Conservation (phyloP, 2,329 filamentous ascomycete genomes). For the Dothistroma pini region DNA sequence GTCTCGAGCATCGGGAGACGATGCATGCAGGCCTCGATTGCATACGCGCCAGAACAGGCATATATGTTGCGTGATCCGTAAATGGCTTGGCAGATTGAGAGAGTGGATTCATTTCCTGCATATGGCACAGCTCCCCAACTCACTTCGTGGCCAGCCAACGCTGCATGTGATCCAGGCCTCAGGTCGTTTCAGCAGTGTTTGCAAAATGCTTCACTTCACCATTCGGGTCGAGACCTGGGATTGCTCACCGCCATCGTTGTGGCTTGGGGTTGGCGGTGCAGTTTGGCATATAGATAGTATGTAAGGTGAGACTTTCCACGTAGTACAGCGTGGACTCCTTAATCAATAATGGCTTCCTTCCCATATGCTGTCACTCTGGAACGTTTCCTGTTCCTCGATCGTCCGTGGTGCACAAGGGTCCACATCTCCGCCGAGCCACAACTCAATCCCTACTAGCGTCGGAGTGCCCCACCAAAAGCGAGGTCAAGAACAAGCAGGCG, state of each 20-base stretch:
- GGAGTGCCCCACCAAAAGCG: not conserved
- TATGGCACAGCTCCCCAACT: not conserved
- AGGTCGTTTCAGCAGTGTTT: not conserved
- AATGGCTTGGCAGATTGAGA: not conserved
- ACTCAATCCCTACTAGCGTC: not conserved
- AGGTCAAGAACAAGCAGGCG: conserved; percentile 1
- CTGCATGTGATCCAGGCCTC: not conserved
- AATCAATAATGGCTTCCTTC: not conserved
- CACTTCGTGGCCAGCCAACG: not conserved
- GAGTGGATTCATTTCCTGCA: not conserved
- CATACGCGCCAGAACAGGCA: not conserved
- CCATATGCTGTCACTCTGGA: not conserved
- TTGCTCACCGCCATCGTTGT: conserved; percentile 1
- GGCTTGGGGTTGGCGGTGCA: not conserved
- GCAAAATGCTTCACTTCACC: conserved; percentile 2
- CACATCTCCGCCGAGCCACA: not conserved
- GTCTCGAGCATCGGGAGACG: not conserved
- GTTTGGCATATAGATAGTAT: not conserved
- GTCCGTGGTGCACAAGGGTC: not conserved
- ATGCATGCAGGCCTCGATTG: not conserved
- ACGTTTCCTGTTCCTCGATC: conserved; percentile 9
- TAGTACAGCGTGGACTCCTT: not conserved
- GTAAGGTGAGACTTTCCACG: not conserved
- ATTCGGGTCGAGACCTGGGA: not conserved
- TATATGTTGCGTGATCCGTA: not conserved